Evolutionary conservation across 73 alveolate species (phyloP).

Genomic region (Symbiodinium pilosum): DNA sequence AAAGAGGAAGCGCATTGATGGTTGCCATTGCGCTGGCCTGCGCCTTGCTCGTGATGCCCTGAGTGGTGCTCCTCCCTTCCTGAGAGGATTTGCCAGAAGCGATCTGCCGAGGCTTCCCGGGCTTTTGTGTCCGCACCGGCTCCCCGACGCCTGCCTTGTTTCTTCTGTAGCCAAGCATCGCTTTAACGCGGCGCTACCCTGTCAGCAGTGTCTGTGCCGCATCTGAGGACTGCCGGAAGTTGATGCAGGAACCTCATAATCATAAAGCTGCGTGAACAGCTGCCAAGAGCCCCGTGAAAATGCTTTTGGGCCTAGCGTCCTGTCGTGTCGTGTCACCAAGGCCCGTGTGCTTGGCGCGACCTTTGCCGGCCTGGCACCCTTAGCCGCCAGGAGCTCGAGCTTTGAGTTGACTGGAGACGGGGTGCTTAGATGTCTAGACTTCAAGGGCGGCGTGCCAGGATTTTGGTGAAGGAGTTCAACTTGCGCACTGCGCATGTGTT

Average conservation of each 20-base stretch:
- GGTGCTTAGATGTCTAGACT: too few species aligned
- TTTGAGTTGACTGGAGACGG: too few species aligned
- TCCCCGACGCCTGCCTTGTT: background rate
- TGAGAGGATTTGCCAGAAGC: background rate
- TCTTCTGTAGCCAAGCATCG: background rate
- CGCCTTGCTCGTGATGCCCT: background rate
- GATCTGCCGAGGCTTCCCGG: background rate
- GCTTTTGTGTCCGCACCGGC: conserved; percentile 9
- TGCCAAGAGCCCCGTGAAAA: background rate
- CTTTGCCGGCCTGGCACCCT: conserved; percentile 43
- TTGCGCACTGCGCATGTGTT: too few species aligned
- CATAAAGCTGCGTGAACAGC: background rate
- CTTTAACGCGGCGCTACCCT: background rate
- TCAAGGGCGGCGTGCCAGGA: too few species aligned
- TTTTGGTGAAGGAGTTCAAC: too few species aligned
- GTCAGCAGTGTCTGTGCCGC: background rate
- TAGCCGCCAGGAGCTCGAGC: conserved; percentile 6
- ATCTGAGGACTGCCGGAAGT: background rate
- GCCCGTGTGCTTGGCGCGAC: conserved; percentile 64
- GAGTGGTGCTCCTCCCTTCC: background rate
- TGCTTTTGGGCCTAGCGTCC: too few species aligned
- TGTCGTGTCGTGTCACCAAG: too few species aligned
- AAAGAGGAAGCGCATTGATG: background rate
- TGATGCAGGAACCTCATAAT: background rate
- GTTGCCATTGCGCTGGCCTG: background rate